A percentile compares a stretch with the other conserved stretches of the same genome.
Evolutionary conservation across 352 stramenopile species (phyloP).

Genomic region (Globisporangium echinulatum): DNA sequence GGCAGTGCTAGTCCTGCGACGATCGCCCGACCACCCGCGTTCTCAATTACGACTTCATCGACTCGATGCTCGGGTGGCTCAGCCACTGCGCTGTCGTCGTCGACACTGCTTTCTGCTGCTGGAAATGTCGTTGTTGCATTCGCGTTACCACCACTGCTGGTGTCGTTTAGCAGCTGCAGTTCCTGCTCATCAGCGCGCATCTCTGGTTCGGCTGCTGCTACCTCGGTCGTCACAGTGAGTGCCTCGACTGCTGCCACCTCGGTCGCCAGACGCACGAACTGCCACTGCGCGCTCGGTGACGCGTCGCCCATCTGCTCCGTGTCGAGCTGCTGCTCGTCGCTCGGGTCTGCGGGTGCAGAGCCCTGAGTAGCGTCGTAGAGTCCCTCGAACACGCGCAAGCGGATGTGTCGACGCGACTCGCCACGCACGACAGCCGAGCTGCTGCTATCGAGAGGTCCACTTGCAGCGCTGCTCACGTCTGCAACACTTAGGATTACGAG

Average conservation of each 20-base stretch:
- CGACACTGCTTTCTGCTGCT: too few species aligned
- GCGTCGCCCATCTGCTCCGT: neutral
- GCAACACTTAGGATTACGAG: conserved; percentile 11
- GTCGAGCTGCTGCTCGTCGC: neutral
- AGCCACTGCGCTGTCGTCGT: neutral
- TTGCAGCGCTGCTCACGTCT: neutral
- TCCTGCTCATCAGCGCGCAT: too few species aligned
- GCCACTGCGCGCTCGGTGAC: neutral
- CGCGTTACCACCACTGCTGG: too few species aligned
- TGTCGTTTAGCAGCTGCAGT: too few species aligned
- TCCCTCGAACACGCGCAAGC: conserved; percentile 36
- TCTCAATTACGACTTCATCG: conserved; percentile 17
- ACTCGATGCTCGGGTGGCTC: conserved; percentile 10
- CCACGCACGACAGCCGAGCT: conserved; percentile 15
- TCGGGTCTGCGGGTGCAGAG: too few species aligned
- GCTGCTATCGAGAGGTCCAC: neutral
- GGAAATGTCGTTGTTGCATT: too few species aligned
- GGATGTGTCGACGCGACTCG: conserved; percentile 28
- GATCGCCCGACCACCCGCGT: conserved; percentile 15
- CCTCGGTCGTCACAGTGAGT: neutral
- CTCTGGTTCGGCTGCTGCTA: too few species aligned
- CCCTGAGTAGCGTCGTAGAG: neutral
- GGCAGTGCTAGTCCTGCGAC: conserved; percentile 30
- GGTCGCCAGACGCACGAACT: neutral
- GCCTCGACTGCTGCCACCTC: too few species aligned